Percentiles rank a stretch among this genome's conserved stretches.
These are phyloP conservation scores for Moniliophthora roreri DNA, from an alignment of 1,284 basidiomycete species.

Conservation along the genomic window DNA sequence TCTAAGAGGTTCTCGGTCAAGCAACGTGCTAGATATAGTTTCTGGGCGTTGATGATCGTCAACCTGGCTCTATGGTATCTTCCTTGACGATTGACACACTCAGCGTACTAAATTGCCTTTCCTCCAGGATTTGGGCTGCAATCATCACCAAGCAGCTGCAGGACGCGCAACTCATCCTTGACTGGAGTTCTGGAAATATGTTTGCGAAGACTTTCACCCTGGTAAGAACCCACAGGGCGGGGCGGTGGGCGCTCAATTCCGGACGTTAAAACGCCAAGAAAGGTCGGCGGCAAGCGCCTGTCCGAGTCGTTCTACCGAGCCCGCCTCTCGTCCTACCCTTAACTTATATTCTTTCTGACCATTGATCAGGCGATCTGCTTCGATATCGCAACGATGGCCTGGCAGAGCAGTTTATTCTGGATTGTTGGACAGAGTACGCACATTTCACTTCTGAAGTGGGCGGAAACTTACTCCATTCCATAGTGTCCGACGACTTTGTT, in stretches of 20 bases:
- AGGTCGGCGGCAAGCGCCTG: too few species aligned
- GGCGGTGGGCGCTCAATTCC: too few species aligned
- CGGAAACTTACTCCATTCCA: not conserved
- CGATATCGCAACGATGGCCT: conserved; percentile 32
- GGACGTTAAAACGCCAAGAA: too few species aligned
- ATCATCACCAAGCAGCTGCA: conserved; percentile 31
- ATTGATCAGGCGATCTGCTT: conserved; percentile 23
- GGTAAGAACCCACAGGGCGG: too few species aligned
- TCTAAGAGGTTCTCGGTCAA: conserved; percentile 27
- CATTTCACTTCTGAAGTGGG: not conserved
- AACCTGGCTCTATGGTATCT: conserved; percentile 29
- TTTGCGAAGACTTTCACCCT: conserved; percentile 29
- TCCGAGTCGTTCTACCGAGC: conserved; percentile 12
- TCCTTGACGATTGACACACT: not conserved
- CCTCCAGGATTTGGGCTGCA: conserved; percentile 30
- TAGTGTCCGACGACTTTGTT: conserved; percentile 35
- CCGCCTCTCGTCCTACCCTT: too few species aligned
- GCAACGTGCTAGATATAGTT: conserved; percentile 30
- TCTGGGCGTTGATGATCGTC: conserved; percentile 27
- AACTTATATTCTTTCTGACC: too few species aligned
- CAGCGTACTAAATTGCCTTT: not conserved
- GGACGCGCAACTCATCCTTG: conserved; percentile 27
- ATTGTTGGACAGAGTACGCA: conserved; percentile 29
- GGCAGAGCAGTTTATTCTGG: conserved; percentile 31
- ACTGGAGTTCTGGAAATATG: conserved; percentile 29